Base-by-base conservation (phyloP, 345 rosid genomes). In the Eucalyptus caleyi region DNA sequence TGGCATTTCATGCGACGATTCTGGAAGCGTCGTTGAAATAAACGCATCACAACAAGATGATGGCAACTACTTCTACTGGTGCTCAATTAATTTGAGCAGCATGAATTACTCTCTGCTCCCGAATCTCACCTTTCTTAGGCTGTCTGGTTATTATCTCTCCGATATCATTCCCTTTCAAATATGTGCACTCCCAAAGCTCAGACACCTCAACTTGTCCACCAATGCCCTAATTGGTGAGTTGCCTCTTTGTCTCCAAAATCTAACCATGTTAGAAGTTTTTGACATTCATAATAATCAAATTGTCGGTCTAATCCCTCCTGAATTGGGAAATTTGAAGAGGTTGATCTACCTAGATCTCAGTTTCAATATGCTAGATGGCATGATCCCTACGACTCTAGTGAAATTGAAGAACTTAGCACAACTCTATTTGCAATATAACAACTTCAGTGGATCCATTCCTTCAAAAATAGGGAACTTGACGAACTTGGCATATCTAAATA, bases 131-230 rank as follows among this genome's bases (percentile, higher is more conserved):
- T 72, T 7, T 2, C 49, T 89, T 89, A 0, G 0, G 9, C 0
- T 13, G 8, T 32, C 21, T 65, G 90, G 56, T 51, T 0, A 0
- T 3, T 0, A 0, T 0, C 4, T 51, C 23, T 1, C 0, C 1
- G 2, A 1, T 7, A 7, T 51, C 0, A 7, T 51, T 51, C 56
- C 54, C 0, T 0, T 18, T 51, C 23, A 51, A 51, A 51, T 18
- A 51, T 51, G 56, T 51, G 9, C 56, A 51, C 23, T 51, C 23
- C 2, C 23, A 18, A 51, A 51, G 4, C 56, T 51, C 23, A 51
- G 4, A 0, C 23, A 51, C 23, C 56, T 51, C 23, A 1, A 51
- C 23, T 51, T 51, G 23, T 51, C 56, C 56, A 7, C 0, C 23
- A 51, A 51, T 18, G 0, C 0, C 23, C n/a, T 51, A 51, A 7